phyloP scores from a whole-genome alignment of 306 rosid genomes.

The Acacia acuminata region DNA sequence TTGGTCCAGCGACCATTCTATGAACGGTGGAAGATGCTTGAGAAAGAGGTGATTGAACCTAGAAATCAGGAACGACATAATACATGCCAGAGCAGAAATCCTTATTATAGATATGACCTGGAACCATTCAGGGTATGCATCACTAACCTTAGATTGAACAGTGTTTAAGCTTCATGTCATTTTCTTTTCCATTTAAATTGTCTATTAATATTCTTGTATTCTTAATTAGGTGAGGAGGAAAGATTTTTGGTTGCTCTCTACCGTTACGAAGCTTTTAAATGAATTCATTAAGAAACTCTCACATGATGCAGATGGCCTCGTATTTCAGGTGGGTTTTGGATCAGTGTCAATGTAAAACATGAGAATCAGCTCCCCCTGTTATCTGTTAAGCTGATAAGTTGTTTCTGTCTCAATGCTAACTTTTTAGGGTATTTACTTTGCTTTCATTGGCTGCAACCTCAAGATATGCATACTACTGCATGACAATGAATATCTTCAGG shows the following conservation, averaged over 20 bases:
- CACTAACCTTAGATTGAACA: conserved; percentile 29
- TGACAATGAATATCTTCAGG: conserved; percentile 21
- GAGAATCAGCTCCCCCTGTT: conserved; percentile 13
- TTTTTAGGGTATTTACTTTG: conserved; percentile 18
- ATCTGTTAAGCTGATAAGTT: background rate
- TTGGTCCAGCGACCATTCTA: conserved; percentile 93
- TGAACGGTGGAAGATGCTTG: conserved; percentile 99
- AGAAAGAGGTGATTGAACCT: conserved; percentile 98
- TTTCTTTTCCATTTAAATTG: conserved; percentile 21
- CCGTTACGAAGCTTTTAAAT: conserved; percentile 84
- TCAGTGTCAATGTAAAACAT: conserved; percentile 20
- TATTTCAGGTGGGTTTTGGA: conserved; percentile 80
- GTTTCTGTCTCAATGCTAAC: background rate
- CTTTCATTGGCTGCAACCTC: conserved; percentile 22
- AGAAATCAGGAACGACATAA: conserved; percentile 79
- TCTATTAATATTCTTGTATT: conserved; percentile 36
- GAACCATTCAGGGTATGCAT: conserved; percentile 94
- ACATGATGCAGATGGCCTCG: conserved; percentile 97
- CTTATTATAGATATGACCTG: conserved; percentile 91
- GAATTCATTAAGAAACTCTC: conserved; percentile 95
- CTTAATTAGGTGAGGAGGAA: conserved; percentile 93
- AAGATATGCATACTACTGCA: conserved; percentile 20
- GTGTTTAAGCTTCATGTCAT: conserved; percentile 21
- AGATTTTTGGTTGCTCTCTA: conserved; percentile 97
- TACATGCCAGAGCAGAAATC: conserved; percentile 68